Base-by-base conservation (phyloP, 2,329 filamentous ascomycete genomes). In the Sporothrix globosa region DNA sequence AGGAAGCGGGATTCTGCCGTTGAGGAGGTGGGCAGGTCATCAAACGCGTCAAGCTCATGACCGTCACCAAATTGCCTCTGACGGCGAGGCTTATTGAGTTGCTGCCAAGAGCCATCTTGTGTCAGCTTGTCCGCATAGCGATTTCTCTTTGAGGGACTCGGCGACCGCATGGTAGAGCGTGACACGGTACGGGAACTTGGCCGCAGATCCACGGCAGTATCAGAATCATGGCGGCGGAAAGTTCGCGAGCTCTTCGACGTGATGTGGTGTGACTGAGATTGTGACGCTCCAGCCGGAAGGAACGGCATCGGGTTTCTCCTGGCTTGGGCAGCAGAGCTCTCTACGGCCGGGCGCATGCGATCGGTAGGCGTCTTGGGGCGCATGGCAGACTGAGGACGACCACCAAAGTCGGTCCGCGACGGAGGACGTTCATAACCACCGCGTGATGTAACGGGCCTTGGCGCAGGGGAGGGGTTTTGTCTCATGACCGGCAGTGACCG, bases 1-100 rank as follows among this genome's bases (percentile, higher is more conserved):
- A 93, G 84, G 77, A 88, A 99, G 75, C 88, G 91, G 73, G 89
- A 93, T 80, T 99, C 96, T 17, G 88, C 86, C 72, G 91, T 88
- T 14, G 86, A 88, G 19, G 94, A 97, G 0, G 94, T 98, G 1
- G 95, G 95, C 70, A 99, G 83, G 80, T 99, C 96, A 78, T 99
- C 96, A 78, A 99, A 98, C 2, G 87, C 89, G 75, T 98, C 95
- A 46, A 99, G 85, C 80, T 99, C 96, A 72, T 91, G 91, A 19
- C 96, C 96, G 79, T 97, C 93, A 14, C 96, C 96, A 81, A 96
- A 99, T 76, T 92, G 88, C 60, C 89, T 86, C 72, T 85, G 84
- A 53, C 88, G 85, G 48, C 87, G 85, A 3, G 93, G 93, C 78
- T 90, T 91, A 73, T 87, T 94, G 71, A 97, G 81, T 61, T 91